A percentile compares a stretch with the other conserved stretches of the same genome.
Conservation (phyloP, 2,329 filamentous ascomycete genomes). For the Penicillium vulpinum region DNA sequence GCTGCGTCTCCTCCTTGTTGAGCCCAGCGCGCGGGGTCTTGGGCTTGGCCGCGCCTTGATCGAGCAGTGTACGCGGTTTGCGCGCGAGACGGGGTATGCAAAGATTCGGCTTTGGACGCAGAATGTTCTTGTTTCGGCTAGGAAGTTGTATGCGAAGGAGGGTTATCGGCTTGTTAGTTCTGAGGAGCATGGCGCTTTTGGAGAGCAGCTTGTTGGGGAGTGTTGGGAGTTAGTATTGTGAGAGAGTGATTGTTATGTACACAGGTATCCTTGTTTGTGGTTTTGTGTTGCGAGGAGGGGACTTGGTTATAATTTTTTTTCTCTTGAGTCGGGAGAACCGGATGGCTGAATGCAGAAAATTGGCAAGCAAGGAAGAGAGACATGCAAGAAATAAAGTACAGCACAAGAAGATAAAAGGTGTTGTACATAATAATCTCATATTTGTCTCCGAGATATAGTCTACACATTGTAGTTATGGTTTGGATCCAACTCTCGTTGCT, state of each 20-base stretch:
- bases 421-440: too few relatives aligned
- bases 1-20: background rate
- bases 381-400: too few relatives aligned
- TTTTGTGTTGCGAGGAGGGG: too few relatives aligned
- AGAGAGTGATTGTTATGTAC: background rate
- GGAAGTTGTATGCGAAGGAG: conserved; percentile 19
- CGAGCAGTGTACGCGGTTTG: conserved; percentile 19
- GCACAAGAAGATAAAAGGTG: too few relatives aligned
- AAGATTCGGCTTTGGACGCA: conserved; percentile 21
- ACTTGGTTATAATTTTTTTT: too few relatives aligned
- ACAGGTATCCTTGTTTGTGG: background rate
- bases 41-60: conserved; percentile 19
- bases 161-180: conserved; percentile 17
- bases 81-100: conserved; percentile 15
- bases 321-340: too few relatives aligned
- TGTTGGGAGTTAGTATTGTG: conserved; percentile 17
- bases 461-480: too few relatives aligned
- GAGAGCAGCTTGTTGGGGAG: conserved; percentile 16
- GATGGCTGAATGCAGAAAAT: too few relatives aligned
- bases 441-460: too few relatives aligned
- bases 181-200: conserved; percentile 21
- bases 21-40: conserved; percentile 10
- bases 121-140: conserved; percentile 16
- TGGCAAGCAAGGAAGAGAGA: too few relatives aligned
- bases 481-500: too few relatives aligned